These are phyloP conservation scores for Cladophialophora chaetospira DNA, from an alignment of 2,329 filamentous ascomycete species.

Conservation along the genomic window DNA sequence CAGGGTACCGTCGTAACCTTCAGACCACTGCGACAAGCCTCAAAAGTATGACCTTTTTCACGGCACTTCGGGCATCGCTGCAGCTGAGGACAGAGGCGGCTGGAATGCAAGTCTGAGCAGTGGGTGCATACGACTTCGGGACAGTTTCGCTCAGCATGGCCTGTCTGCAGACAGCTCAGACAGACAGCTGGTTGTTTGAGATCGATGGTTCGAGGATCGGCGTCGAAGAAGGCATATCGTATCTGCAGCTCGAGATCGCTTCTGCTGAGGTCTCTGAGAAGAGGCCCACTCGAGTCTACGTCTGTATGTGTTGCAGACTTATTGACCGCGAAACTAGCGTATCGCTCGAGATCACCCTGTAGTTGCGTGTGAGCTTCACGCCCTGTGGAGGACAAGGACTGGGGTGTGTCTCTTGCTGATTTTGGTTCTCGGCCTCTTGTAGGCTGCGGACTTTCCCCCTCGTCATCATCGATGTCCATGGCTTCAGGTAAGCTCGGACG, in stretches of 20 bases:
- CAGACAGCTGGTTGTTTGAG: conserved; percentile 46
- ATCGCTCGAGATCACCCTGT: conserved; percentile 15
- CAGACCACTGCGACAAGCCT: conserved; percentile 60
- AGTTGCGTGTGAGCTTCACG: conserved; percentile 15
- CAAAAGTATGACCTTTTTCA: conserved; percentile 60
- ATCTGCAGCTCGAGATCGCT: conserved; percentile 45
- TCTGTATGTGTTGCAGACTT: not conserved
- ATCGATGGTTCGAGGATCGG: conserved; percentile 42
- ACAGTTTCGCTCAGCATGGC: conserved; percentile 48
- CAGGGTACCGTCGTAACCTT: conserved; percentile 61
- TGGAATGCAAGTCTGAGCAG: conserved; percentile 46
- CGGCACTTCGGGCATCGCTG: conserved; percentile 58
- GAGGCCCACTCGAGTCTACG: not conserved
- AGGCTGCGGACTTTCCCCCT: not conserved
- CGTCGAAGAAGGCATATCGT: conserved; percentile 44
- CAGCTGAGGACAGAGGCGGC: conserved; percentile 44
- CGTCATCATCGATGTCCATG: conserved; percentile 14
- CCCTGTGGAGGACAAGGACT: conserved; percentile 5
- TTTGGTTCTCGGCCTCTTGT: not conserved
- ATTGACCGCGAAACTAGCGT: no score
- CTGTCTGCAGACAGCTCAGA: conserved; percentile 45
- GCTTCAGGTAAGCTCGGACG: conserved; percentile 21
- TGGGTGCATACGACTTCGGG: conserved; percentile 47
- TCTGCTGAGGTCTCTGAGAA: conserved; percentile 42
- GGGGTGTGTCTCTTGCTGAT: conserved; percentile 1